These are phyloP conservation scores for Magnaporthiopsis rhizophila DNA, from an alignment of 2,329 filamentous ascomycete species.

Conservation along the genomic window DNA sequence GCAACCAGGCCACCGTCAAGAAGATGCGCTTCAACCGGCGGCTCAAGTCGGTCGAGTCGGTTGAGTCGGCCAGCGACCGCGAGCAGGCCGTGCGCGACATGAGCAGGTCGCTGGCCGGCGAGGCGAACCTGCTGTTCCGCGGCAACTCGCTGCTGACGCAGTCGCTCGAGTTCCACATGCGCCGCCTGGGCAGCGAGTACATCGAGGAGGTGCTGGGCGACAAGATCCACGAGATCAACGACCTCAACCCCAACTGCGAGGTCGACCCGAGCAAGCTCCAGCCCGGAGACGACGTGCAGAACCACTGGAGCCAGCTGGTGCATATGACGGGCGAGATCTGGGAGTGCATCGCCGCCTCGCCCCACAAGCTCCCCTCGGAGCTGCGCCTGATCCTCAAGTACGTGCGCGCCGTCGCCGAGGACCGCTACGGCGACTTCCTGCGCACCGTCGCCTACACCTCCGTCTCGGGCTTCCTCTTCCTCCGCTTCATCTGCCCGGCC, in stretches of 20 bases:
- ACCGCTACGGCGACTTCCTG: constrained; percentile 87
- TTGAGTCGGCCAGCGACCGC: constrained; percentile 54
- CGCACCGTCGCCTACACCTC: constrained; percentile 87
- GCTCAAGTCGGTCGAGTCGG: constrained; percentile 62
- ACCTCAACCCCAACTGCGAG: constrained; percentile 85
- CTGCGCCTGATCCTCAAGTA: constrained; percentile 82
- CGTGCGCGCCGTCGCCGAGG: constrained; percentile 84
- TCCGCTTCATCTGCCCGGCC: constrained; percentile 94
- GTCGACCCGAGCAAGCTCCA: constrained; percentile 79
- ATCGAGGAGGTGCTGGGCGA: constrained; percentile 79
- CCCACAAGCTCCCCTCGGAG: constrained; percentile 68
- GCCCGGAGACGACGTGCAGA: constrained; percentile 61
- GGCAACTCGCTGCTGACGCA: constrained; percentile 94
- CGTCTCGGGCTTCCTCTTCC: constrained; percentile 88
- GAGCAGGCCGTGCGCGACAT: constrained; percentile 69
- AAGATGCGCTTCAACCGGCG: constrained; percentile 64
- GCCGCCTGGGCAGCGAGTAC: constrained; percentile 85
- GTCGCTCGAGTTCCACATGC: constrained; percentile 92
- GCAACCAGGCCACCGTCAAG: constrained; percentile 71
- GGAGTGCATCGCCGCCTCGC: constrained; percentile 73
- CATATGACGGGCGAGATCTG: constrained; percentile 74
- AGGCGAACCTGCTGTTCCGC: constrained; percentile 90
- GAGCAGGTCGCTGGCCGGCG: constrained; percentile 70
- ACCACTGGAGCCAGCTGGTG: constrained; percentile 75
- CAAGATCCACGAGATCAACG: constrained; percentile 82